Evolutionary conservation across 768 basidiomycete genomes (phyloP).

Genomic region (Tephrocybe rancida): DNA sequence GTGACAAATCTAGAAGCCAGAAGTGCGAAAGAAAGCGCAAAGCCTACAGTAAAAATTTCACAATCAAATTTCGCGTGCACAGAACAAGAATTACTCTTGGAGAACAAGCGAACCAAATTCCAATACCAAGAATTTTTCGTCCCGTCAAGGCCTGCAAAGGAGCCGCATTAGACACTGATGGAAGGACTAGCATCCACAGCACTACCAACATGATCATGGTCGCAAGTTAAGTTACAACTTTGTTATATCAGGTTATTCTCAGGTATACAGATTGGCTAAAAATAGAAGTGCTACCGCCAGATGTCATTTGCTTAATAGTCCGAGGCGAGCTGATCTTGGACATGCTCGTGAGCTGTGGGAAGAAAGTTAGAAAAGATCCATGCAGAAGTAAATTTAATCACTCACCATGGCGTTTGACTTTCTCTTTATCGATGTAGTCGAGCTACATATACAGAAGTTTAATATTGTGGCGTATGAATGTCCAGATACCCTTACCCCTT

Average conservation of each 20-base stretch:
- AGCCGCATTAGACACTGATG: background rate
- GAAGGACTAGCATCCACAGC: constrained; percentile 4
- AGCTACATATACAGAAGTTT: constrained; percentile 32
- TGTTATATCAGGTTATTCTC: background rate
- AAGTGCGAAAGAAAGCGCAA: too few species aligned
- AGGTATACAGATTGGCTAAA: background rate
- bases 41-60: too few species aligned
- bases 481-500: constrained; percentile 32
- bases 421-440: constrained; percentile 30
- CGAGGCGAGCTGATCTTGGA: background rate
- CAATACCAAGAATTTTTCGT: too few species aligned
- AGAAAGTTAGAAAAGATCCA: background rate
- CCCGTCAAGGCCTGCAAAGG: too few species aligned
- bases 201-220: constrained; percentile 9
- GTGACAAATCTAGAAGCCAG: too few species aligned
- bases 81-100: too few species aligned
- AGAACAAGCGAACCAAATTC: too few species aligned
- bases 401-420: constrained; percentile 29
- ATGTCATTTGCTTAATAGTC: background rate
- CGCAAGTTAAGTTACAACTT: background rate
- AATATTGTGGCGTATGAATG: background rate
- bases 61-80: too few species aligned
- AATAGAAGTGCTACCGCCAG: background rate
- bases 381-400: background rate
- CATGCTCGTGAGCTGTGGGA: constrained; percentile 8